Percentiles rank a stretch among this genome's conserved stretches.
phyloP scores from a whole-genome alignment of 169 alveolate species.

The Babesia gibsoni region DNA sequence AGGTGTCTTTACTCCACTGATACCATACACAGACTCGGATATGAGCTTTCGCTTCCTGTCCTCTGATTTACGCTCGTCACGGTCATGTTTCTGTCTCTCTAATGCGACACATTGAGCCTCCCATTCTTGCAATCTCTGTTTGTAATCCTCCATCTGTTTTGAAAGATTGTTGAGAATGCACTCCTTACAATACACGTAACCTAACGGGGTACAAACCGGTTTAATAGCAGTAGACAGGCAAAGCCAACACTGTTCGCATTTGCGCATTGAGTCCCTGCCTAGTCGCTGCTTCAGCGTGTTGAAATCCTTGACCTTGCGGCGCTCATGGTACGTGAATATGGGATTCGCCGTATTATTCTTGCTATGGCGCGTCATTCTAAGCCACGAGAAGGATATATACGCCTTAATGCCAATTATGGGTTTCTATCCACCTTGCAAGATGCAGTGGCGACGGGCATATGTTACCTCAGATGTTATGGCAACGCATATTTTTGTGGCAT shows the following conservation, averaged over 20 bases:
- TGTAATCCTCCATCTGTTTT: conserved; percentile 78
- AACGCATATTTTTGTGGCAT: too few species aligned
- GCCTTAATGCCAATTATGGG: neutral
- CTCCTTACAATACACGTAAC: conserved; percentile 89
- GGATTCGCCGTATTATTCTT: conserved; percentile 87
- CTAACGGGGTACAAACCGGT: conserved; percentile 88
- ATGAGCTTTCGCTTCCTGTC: conserved; percentile 44
- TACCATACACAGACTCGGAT: conserved; percentile 30
- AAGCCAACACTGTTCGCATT: conserved; percentile 88
- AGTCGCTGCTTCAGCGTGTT: conserved; percentile 84
- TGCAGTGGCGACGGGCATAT: too few species aligned
- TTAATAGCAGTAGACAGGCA: conserved; percentile 83
- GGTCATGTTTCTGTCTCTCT: conserved; percentile 42
- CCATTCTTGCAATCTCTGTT: conserved; percentile 39
- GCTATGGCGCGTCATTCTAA: conserved; percentile 90
- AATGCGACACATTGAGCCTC: conserved; percentile 38
- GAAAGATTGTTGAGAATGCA: conserved; percentile 86
- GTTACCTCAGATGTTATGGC: too few species aligned
- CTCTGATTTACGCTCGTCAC: conserved; percentile 39
- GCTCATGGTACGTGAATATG: conserved; percentile 88
- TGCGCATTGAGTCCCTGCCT: conserved; percentile 87
- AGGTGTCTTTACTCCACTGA: conserved; percentile 22
- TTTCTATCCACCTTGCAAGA: neutral
- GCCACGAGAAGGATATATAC: neutral
- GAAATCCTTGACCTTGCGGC: conserved; percentile 81